These are phyloP conservation scores for Citrus inodora DNA, from an alignment of 345 rosid species.

Conservation along the genomic window DNA sequence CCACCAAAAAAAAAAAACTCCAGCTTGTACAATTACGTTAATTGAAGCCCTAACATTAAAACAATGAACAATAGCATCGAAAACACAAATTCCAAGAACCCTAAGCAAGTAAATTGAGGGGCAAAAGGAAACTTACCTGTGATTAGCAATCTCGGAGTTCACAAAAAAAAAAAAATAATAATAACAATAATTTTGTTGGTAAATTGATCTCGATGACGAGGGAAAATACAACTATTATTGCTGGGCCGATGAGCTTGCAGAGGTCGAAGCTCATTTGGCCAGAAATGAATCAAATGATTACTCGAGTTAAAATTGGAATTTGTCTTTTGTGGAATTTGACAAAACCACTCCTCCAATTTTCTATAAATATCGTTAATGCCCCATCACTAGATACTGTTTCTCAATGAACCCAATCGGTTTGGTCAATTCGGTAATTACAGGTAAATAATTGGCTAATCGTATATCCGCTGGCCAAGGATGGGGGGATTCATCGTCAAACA, in stretches of 20 bases:
- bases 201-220: not conserved
- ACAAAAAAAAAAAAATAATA: not conserved
- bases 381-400: rapidly evolving
- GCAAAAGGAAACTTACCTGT: slow-evolving; percentile 12
- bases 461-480: too few relatives aligned
- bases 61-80: not conserved
- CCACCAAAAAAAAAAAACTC: not conserved
- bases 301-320: not conserved
- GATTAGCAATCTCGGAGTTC: slow-evolving; percentile 8
- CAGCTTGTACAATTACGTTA: not conserved
- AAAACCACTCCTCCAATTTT: not conserved
- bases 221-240: slow-evolving; percentile 20
- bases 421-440: not conserved
- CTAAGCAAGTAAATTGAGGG: not conserved
- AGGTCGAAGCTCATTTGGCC: slow-evolving; percentile 24
- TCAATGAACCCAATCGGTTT: not conserved
- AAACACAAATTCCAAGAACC: not conserved
- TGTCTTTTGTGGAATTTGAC: slow-evolving; percentile 12
- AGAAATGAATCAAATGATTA: slow-evolving; percentile 4
- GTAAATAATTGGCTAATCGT: not conserved
- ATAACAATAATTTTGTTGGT: not conserved
- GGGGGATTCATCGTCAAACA: too few relatives aligned
- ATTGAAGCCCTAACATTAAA: slow-evolving; percentile 1
- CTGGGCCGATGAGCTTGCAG: slow-evolving; percentile 38
- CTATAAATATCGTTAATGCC: not conserved